These are phyloP conservation scores for Neofusicoccum sp. DNA, from an alignment of 2,329 filamentous ascomycete species.

Conservation along the genomic window DNA sequence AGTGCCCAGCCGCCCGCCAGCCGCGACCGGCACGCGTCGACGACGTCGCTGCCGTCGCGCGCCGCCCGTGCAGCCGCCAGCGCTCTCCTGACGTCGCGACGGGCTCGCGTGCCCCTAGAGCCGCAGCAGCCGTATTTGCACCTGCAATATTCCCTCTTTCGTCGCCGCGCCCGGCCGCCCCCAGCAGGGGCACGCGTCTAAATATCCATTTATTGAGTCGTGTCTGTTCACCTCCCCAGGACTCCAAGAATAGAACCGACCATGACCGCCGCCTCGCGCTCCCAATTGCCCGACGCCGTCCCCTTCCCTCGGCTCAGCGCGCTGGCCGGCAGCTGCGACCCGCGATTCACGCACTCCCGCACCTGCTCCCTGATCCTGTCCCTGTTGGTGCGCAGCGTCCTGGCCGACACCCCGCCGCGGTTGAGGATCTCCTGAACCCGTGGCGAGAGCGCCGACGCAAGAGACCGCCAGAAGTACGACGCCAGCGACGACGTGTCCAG, in stretches of 20 bases:
- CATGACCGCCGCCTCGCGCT: slow-evolving; percentile 94
- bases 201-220: background rate
- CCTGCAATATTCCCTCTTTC: slow-evolving; percentile 7
- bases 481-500: slow-evolving; percentile 86
- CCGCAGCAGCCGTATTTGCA: background rate
- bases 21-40: background rate
- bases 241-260: slow-evolving; percentile 75
- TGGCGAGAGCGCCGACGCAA: slow-evolving; percentile 75
- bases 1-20: background rate
- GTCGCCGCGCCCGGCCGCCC: background rate
- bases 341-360: slow-evolving; percentile 78
- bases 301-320: slow-evolving; percentile 49
- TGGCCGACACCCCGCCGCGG: slow-evolving; percentile 79
- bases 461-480: slow-evolving; percentile 90
- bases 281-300: slow-evolving; percentile 66
- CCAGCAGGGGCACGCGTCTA: background rate
- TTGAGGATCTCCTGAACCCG: slow-evolving; percentile 83
- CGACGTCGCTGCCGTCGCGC: background rate
- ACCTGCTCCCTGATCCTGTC: slow-evolving; percentile 76
- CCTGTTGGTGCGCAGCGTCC: slow-evolving; percentile 76
- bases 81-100: background rate
- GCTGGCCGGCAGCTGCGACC: slow-evolving; percentile 67
- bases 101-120: background rate
- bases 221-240: slow-evolving; percentile 35
- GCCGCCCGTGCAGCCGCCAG: background rate